Conservation (phyloP, 2,329 filamentous ascomycete genomes). For the Alternaria panax region DNA sequence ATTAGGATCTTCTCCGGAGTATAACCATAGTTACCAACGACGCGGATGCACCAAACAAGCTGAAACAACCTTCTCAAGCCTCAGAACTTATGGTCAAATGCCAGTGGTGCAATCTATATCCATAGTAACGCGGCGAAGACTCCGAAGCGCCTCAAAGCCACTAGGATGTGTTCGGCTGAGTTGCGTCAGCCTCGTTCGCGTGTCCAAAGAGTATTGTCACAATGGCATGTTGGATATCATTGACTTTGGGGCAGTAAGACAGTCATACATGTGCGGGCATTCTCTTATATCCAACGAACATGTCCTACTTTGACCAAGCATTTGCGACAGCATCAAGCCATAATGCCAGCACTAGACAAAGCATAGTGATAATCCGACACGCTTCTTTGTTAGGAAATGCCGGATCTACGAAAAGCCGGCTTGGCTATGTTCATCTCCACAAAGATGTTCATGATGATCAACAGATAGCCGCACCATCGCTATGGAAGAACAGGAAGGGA, state of each 20-base stretch:
- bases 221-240: not conserved
- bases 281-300: not conserved
- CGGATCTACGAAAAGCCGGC: slow-evolving; percentile 2
- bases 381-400: not conserved
- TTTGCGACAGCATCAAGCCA: not conserved
- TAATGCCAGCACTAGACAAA: not conserved
- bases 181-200: not conserved
- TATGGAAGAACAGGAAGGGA: not conserved
- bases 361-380: not conserved
- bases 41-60: not conserved
- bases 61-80: slow-evolving; percentile 1
- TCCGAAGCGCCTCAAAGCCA: not conserved
- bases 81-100: not conserved
- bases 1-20: not conserved
- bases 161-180: not conserved
- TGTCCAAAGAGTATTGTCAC: not conserved
- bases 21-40: not conserved
- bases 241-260: not conserved
- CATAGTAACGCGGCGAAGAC: not conserved
- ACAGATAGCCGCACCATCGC: slow-evolving; percentile 6
- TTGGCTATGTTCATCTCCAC: slow-evolving; percentile 1
- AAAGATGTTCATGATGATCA: slow-evolving; percentile 6
- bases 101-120: not conserved
- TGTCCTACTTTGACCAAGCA: not conserved
- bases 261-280: not conserved